phyloP scores from a whole-genome alignment of 306 rosid genomes.

The Astragalus glycyphyllos region DNA sequence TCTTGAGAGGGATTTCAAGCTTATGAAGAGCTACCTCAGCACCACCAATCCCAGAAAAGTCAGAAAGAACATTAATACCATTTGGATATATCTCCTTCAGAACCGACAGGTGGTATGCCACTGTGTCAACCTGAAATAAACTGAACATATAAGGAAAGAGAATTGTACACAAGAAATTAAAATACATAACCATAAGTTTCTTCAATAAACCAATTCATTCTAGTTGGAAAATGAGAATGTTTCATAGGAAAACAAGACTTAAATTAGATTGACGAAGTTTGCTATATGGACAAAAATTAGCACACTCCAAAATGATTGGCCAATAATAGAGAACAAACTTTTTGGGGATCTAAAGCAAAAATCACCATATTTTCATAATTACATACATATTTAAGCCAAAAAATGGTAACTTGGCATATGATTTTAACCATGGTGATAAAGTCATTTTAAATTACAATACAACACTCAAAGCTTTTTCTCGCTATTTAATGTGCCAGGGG shows the following conservation, averaged over 20 bases:
- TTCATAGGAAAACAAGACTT: background rate
- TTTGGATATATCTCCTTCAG: conserved; percentile 76
- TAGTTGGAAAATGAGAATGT: background rate
- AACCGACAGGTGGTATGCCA: conserved; percentile 88
- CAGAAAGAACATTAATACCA: conserved; percentile 90
- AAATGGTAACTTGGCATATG: conserved; percentile 5
- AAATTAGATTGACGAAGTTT: too few species aligned
- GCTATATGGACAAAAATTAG: too few species aligned
- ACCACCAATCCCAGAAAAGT: conserved; percentile 96
- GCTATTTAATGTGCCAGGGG: background rate
- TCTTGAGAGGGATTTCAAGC: conserved; percentile 78
- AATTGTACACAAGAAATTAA: background rate
- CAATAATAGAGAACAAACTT: too few species aligned
- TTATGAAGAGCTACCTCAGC: conserved; percentile 96
- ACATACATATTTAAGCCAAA: background rate
- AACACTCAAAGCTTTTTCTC: background rate
- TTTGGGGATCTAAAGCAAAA: too few species aligned
- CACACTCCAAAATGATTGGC: too few species aligned
- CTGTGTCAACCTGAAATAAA: conserved; percentile 86
- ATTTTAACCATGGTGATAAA: conserved; percentile 10
- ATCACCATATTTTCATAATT: too few species aligned
- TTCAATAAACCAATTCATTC: background rate
- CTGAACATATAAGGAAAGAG: conserved; percentile 26
- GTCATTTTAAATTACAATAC: background rate
- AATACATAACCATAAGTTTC: background rate